Evolutionary conservation across 1,139 yeast species (phyloP).

Genomic region (Groenewaldozyma sp.): DNA sequence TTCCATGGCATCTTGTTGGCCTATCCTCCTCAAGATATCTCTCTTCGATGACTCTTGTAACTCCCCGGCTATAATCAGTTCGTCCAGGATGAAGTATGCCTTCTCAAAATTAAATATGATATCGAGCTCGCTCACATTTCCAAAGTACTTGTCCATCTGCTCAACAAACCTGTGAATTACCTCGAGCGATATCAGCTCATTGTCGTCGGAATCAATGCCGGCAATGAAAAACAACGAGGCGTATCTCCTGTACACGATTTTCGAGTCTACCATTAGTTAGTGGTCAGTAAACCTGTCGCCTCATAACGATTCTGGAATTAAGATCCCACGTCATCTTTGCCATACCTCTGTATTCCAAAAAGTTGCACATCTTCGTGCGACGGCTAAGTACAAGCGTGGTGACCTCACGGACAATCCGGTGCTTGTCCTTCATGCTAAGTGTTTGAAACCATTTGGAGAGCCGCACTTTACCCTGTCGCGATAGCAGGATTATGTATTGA

Average conservation of each 20-base stretch:
- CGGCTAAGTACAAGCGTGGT: conserved; percentile 78
- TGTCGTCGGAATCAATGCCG: conserved; percentile 76
- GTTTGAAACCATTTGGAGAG: conserved; percentile 90
- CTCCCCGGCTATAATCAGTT: conserved; percentile 71
- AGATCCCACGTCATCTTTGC: neutral
- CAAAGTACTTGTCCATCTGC: conserved; percentile 91
- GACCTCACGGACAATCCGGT: conserved; percentile 74
- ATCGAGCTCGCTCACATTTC: conserved; percentile 84
- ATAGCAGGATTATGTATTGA: conserved; percentile 67
- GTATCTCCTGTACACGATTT: conserved; percentile 82
- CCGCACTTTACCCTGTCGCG: conserved; percentile 93
- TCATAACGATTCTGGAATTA: neutral
- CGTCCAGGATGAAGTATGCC: conserved; percentile 89
- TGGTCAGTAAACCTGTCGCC: neutral
- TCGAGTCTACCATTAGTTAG: conserved; percentile 46
- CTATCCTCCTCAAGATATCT: conserved; percentile 67
- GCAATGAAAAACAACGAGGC: conserved; percentile 87
- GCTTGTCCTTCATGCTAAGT: conserved; percentile 70
- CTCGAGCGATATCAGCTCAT: conserved; percentile 80
- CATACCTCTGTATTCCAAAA: conserved; percentile 64
- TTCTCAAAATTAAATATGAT: conserved; percentile 90
- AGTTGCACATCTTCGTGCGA: conserved; percentile 93
- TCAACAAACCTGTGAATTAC: conserved; percentile 90
- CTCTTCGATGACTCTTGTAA: conserved; percentile 75
- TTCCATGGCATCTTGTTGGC: conserved; percentile 72